A percentile compares a stretch with the other conserved stretches of the same genome.
Conservation (phyloP, 2,329 filamentous ascomycete species). For the Lachnellula cervina region DNA sequence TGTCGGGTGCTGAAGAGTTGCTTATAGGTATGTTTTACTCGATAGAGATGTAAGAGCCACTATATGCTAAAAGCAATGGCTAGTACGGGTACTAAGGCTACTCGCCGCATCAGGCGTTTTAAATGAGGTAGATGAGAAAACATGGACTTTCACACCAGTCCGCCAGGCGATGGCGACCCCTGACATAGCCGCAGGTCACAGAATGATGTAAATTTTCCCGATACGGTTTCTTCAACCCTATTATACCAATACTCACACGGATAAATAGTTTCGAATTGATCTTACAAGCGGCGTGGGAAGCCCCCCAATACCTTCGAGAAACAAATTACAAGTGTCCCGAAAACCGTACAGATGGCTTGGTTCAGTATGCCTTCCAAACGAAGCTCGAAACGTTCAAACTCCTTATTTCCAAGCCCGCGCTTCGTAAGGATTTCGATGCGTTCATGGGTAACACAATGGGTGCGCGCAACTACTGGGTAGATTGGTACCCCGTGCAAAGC, state of each 20-base stretch:
- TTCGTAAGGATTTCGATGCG: conserved; percentile 5
- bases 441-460: conserved; percentile 9
- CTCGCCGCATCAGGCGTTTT: conserved; percentile 2
- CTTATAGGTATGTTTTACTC: conserved; percentile 2
- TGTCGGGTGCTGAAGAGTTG: conserved; percentile 8
- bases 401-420: background rate
- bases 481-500: conserved; percentile 6
- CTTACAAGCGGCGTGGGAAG: background rate
- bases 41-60: background rate
- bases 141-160: conserved; percentile 3
- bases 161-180: background rate
- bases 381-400: conserved; percentile 3
- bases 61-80: background rate
- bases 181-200: background rate
- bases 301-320: conserved; percentile 6
- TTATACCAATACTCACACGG: background rate
- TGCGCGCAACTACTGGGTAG: conserved; percentile 4
- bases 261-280: background rate
- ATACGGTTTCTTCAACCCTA: background rate
- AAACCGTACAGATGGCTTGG: conserved; percentile 1
- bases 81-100: conserved; percentile 5
- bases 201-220: conserved; percentile 1
- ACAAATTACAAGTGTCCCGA: conserved; percentile 5
- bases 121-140: conserved; percentile 1
- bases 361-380: conserved; percentile 11